Evolutionary conservation across 257 asterid species (phyloP).

Genomic region (Solanum stenotomum): DNA sequence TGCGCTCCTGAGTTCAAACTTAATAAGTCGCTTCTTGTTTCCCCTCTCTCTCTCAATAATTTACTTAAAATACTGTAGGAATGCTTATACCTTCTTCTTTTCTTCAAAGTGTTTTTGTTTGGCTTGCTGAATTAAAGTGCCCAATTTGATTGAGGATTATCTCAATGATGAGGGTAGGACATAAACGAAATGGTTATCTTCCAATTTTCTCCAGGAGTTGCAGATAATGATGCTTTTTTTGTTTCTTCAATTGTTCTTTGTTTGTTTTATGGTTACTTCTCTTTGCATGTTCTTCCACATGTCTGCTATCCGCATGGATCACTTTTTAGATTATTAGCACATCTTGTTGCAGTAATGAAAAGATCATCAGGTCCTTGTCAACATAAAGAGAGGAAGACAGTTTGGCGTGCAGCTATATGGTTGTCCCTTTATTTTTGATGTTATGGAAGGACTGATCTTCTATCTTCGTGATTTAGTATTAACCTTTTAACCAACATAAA

Average conservation of each 20-base stretch:
- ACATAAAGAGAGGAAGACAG: background rate
- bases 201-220: background rate
- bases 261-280: background rate
- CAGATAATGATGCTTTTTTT: background rate
- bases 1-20: background rate
- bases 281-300: background rate
- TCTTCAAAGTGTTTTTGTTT: background rate
- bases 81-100: background rate
- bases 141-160: background rate
- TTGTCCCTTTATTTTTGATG: background rate
- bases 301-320: background rate
- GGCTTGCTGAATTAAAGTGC: background rate
- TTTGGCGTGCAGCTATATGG: background rate
- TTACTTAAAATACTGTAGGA: background rate
- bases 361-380: background rate
- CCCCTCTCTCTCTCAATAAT: background rate
- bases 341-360: background rate
- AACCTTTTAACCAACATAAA: background rate
- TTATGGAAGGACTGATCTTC: background rate
- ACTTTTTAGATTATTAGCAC: background rate
- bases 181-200: background rate
- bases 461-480: background rate
- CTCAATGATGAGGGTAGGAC: background rate
- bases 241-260: background rate
- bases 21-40: background rate